A percentile compares a stretch with the other conserved stretches of the same genome.
Conservation (phyloP, 2,329 filamentous ascomycete species). For the Xylariaceae sp. region DNA sequence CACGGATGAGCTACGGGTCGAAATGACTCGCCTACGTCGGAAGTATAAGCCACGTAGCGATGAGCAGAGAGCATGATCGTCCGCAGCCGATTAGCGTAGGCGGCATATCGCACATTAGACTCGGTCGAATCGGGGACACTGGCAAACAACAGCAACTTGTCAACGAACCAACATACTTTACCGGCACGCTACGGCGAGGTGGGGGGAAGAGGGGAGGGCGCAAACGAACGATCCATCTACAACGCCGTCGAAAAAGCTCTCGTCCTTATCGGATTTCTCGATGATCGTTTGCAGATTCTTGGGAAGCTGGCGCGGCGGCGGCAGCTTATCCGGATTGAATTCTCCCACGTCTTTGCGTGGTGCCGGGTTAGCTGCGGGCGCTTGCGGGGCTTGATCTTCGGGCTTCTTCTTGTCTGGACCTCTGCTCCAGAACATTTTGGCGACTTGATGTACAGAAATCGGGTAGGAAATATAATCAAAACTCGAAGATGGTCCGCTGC, state of each 20-base stretch:
- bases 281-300: conserved; percentile 54
- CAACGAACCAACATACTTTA: not conserved
- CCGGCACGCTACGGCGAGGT: not conserved
- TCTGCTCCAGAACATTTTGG: conserved; percentile 33
- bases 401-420: conserved; percentile 32
- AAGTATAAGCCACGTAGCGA: conserved; percentile 95
- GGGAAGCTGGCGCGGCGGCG: conserved; percentile 49
- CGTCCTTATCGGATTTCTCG: conserved; percentile 57
- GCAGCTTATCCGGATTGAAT: conserved; percentile 46
- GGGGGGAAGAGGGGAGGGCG: not conserved
- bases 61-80: conserved; percentile 88
- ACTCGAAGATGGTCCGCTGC: not conserved
- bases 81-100: conserved; percentile 78
- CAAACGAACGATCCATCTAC: conserved; percentile 70
- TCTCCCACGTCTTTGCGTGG: conserved; percentile 32
- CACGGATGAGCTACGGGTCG: conserved; percentile 84
- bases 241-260: conserved; percentile 71
- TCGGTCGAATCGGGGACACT: conserved; percentile 78
- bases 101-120: conserved; percentile 81
- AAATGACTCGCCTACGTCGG: conserved; percentile 94
- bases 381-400: conserved; percentile 27
- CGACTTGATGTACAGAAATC: not conserved
- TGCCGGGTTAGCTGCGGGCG: conserved; percentile 27
- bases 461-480: not conserved
- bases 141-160: conserved; percentile 7